Evolutionary conservation across 257 asterid species (phyloP).

Genomic region (Ilex aquifolium): DNA sequence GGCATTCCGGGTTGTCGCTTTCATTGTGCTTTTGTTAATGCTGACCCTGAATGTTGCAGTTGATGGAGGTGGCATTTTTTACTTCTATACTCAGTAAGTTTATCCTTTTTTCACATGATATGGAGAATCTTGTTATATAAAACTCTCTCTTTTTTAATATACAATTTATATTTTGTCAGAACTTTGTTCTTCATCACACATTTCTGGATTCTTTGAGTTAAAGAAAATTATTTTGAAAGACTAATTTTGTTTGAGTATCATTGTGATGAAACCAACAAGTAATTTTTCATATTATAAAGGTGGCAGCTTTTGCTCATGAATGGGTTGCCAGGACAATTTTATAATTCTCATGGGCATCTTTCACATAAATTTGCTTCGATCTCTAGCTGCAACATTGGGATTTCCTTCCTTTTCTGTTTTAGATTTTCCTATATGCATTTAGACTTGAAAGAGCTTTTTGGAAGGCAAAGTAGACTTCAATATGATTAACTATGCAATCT

Average conservation of each 20-base stretch:
- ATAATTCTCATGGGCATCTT: background rate
- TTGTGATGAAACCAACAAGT: background rate
- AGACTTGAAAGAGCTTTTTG: background rate
- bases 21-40: slow-evolving; percentile 67
- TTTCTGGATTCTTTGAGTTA: background rate
- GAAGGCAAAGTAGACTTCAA: background rate
- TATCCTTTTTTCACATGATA: background rate
- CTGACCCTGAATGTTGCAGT: slow-evolving; percentile 55
- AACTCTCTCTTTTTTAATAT: background rate
- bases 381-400: background rate
- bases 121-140: too few relatives aligned
- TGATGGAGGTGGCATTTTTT: slow-evolving; percentile 70
- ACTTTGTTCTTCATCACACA: background rate
- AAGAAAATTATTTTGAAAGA: too few relatives aligned
- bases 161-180: background rate
- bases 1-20: slow-evolving; percentile 57
- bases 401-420: background rate
- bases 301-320: too few relatives aligned
- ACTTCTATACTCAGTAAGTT: slow-evolving; percentile 91
- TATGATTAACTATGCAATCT: background rate
- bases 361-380: background rate
- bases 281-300: background rate
- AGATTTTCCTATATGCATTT: background rate
- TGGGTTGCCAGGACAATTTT: background rate
- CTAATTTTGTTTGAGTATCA: background rate